Conservation (phyloP, 352 stramenopile genomes). For the Globisporangium middletonii region DNA sequence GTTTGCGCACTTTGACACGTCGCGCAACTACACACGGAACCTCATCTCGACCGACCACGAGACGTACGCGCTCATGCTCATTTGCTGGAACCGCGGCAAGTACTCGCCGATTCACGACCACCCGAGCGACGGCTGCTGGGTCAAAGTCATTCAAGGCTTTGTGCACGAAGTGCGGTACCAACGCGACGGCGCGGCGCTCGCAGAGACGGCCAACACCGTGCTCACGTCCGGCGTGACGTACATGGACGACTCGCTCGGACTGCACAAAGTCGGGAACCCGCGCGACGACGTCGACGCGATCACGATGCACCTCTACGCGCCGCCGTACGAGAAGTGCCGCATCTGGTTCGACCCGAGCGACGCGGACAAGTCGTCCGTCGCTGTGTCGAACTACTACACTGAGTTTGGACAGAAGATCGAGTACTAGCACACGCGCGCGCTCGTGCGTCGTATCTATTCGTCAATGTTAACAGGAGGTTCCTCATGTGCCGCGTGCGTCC, state of each 20-base stretch:
- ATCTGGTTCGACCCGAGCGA: constrained; percentile 77
- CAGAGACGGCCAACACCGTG: constrained; percentile 55
- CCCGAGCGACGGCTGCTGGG: constrained; percentile 82
- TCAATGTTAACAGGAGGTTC: background rate
- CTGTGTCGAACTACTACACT: constrained; percentile 76
- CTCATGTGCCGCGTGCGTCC: too few relatives aligned
- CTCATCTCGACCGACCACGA: constrained; percentile 90
- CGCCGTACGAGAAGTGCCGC: constrained; percentile 89
- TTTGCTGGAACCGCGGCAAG: constrained; percentile 90
- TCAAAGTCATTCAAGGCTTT: constrained; percentile 74
- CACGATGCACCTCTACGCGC: constrained; percentile 91
- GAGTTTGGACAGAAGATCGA: constrained; percentile 63
- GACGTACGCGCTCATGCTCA: constrained; percentile 91
- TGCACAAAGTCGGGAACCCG: constrained; percentile 90
- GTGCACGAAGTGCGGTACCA: constrained; percentile 90
- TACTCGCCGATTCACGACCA: constrained; percentile 86
- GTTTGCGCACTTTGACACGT: constrained; percentile 81
- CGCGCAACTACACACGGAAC: constrained; percentile 92
- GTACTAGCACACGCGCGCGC: constrained; percentile 6
- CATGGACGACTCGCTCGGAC: constrained; percentile 89
- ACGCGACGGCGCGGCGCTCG: constrained; percentile 28
- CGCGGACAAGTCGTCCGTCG: constrained; percentile 54
- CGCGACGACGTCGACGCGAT: constrained; percentile 69
- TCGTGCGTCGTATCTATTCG: background rate
- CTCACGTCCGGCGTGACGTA: constrained; percentile 74